These are phyloP conservation scores for Corynespora cassiicola DNA, from an alignment of 2,329 filamentous ascomycete species.

Conservation along the genomic window DNA sequence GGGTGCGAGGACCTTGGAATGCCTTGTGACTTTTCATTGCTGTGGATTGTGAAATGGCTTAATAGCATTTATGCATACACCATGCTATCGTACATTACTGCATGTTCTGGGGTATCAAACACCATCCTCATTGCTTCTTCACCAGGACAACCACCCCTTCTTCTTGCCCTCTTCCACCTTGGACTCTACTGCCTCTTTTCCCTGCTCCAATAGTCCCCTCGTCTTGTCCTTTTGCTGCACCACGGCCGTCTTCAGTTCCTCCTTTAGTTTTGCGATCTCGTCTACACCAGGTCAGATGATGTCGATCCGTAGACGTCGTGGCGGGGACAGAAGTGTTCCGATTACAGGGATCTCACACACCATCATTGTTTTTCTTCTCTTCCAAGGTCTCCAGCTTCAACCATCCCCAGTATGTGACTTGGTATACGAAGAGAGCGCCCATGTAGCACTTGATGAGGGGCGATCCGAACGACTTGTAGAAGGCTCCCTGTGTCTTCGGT, in stretches of 20 bases:
- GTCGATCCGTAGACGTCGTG: background rate
- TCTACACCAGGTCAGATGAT: conserved; percentile 2
- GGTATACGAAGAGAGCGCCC: conserved; percentile 78
- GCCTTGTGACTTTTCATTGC: too few species aligned
- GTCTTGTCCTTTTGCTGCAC: conserved; percentile 18
- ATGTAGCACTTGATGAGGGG: conserved; percentile 77
- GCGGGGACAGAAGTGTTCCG: background rate
- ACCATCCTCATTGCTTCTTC: too few species aligned
- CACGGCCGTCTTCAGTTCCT: conserved; percentile 29
- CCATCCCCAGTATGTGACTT: conserved; percentile 78
- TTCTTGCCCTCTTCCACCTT: conserved; percentile 12
- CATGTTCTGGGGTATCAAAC: too few species aligned
- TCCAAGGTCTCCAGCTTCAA: conserved; percentile 76
- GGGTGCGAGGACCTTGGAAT: too few species aligned
- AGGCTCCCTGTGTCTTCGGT: conserved; percentile 65
- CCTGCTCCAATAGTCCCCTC: conserved; percentile 12
- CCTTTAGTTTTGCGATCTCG: conserved; percentile 27
- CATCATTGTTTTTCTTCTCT: conserved; percentile 63
- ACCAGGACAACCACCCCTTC: too few species aligned
- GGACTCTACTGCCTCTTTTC: conserved; percentile 11
- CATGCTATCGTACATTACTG: too few species aligned
- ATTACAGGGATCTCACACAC: conserved; percentile 44
- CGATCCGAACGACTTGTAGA: conserved; percentile 77
- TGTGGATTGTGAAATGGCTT: too few species aligned
- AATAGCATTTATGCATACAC: too few species aligned